These are phyloP conservation scores for Ordospora pajunii DNA, from an alignment of 371 early-diverging fungal species.

Conservation along the genomic window DNA sequence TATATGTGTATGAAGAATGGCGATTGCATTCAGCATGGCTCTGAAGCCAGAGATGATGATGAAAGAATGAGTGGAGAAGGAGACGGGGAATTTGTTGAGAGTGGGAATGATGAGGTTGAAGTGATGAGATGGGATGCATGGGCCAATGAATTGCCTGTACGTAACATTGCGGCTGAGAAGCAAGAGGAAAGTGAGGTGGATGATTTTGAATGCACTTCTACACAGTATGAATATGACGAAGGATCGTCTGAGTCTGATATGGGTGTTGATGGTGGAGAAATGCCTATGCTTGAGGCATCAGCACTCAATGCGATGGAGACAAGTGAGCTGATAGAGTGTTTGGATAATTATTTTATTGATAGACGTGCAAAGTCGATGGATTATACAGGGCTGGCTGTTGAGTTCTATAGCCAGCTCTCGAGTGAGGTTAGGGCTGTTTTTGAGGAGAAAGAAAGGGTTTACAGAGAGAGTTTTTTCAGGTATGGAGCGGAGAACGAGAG, in stretches of 20 bases:
- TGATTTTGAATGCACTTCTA: too few species aligned
- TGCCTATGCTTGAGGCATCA: constrained; percentile 28
- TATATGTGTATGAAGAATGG: too few species aligned
- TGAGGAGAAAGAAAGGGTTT: constrained; percentile 37
- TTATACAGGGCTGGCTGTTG: constrained; percentile 25
- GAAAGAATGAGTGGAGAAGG: too few species aligned
- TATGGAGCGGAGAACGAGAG: constrained; percentile 1
- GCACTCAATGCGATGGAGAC: constrained; percentile 25
- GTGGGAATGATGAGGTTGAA: too few species aligned
- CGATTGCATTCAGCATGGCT: too few species aligned
- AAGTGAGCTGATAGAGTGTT: constrained; percentile 19
- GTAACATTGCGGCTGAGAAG: neutral
- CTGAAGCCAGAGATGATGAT: too few species aligned
- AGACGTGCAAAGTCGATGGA: constrained; percentile 26
- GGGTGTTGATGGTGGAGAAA: constrained; percentile 39
- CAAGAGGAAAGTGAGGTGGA: neutral
- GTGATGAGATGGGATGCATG: too few species aligned
- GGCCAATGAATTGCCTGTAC: neutral
- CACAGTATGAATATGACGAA: neutral
- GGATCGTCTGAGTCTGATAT: constrained; percentile 29
- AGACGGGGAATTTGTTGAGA: too few species aligned
- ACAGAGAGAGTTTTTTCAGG: constrained; percentile 29
- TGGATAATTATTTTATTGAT: constrained; percentile 32
- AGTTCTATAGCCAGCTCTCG: constrained; percentile 35
- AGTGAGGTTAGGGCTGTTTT: constrained; percentile 26